A percentile compares a stretch with the other conserved stretches of the same genome.
These are phyloP conservation scores for Schoenoplectus tabernaemontani DNA, from an alignment of 202 grass and related monocot genomes.

Conservation along the genomic window DNA sequence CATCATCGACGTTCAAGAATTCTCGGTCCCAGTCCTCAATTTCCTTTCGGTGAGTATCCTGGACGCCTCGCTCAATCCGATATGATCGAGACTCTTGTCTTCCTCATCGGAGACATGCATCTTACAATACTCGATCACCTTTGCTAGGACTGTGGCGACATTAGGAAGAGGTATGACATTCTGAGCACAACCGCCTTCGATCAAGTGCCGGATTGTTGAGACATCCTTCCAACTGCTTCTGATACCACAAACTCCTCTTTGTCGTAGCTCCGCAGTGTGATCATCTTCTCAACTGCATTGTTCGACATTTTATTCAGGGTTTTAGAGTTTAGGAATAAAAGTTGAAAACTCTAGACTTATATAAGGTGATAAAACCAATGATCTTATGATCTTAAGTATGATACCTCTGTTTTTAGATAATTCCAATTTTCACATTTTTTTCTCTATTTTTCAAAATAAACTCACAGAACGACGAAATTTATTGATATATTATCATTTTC, in stretches of 20 bases:
- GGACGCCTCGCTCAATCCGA: slow-evolving; percentile 8
- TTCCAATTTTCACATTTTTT: background rate
- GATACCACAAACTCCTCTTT: slow-evolving; percentile 30
- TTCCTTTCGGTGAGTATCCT: slow-evolving; percentile 11
- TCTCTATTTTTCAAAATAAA: background rate
- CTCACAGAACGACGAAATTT: background rate
- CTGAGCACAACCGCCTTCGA: slow-evolving; percentile 22
- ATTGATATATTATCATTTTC: background rate
- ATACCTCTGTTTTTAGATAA: background rate
- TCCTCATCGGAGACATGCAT: slow-evolving; percentile 16
- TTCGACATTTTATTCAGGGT: background rate
- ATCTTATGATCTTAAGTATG: background rate
- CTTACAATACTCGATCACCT: slow-evolving; percentile 35
- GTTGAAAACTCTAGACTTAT: background rate
- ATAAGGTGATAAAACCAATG: background rate
- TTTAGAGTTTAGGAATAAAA: background rate
- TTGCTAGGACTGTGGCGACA: slow-evolving; percentile 19
- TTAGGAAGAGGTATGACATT: slow-evolving; percentile 10
- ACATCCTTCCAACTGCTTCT: slow-evolving; percentile 23
- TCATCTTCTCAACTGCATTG: background rate
- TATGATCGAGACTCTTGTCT: background rate
- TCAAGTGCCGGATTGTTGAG: slow-evolving; percentile 17
- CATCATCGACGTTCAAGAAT: background rate
- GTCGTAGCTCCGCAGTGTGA: background rate
- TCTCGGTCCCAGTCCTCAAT: slow-evolving; percentile 7